Evolutionary conservation across 176 grass and related monocot genomes (phyloP), one percentile per base, ranked within the genome.

Genomic region (Phragmites australis): DNA sequence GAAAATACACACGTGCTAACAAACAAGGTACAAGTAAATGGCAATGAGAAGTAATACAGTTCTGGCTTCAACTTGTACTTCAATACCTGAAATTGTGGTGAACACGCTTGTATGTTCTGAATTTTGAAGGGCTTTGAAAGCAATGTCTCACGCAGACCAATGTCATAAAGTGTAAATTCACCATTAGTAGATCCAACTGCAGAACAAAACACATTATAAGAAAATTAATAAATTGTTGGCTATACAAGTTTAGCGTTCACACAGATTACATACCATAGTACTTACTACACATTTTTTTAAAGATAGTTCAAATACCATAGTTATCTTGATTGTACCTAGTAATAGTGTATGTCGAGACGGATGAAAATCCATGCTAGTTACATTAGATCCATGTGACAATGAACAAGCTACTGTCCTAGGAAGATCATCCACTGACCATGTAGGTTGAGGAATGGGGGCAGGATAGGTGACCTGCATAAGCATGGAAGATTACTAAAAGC

Each of bases 291-390:
- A 72, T 34, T 60, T n/a, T 69, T 48, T 57, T 41, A 55, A 84
- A 67, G 15, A 45, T 75, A 64, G 18, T 65, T 64, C 15, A 75
- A 62, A 46, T 51, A 60, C 65, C 64, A 46, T 73, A 77, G 19
- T 44, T 58, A 54, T 14, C 68, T 63, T 69, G 15, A 86, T 61
- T 23, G 1, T 91, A 98, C 95, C 92, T 85, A 98, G 86, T 81
- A 98, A 88, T 74, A 94, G 74, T 75, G 95, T 94, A 76, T 94
- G 83, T 23, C 86, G 95, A 56, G 86, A 82, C 21, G 92, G 95
- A 84, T 98, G 95, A 68, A 98, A 98, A 77, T 98, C 95, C 95
- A 98, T 94, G 88, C 90, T 93, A 77, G 88, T 94, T 40, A 94
- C 92, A 87, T 57, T 93, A 72, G 90, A 92, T 81, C 92, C 95